A percentile compares a stretch with the other conserved stretches of the same genome.
These are phyloP conservation scores for Penicillium chermesinum DNA, from an alignment of 495 filamentous ascomycete species.

Conservation along the genomic window DNA sequence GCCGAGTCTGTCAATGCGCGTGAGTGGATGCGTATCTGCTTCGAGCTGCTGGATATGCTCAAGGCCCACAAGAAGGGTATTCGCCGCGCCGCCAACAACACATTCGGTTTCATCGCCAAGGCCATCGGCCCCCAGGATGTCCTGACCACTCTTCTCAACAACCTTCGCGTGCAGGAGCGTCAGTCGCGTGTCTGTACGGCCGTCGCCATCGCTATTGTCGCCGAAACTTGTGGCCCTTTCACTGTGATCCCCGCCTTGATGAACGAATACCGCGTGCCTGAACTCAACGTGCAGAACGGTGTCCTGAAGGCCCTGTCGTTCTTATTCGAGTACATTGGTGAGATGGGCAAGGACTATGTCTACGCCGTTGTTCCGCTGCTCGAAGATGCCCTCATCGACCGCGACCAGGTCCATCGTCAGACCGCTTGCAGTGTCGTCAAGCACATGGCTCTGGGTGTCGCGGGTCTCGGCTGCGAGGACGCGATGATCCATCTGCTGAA, in stretches of 20 bases:
- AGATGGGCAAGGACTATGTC: conserved; percentile 99
- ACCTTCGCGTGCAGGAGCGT: conserved; percentile 93
- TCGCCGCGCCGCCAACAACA: conserved; percentile 97
- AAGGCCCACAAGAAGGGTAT: conserved; percentile 99
- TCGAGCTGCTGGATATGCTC: conserved; percentile 97
- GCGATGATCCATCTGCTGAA: conserved; percentile 98
- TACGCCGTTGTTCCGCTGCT: conserved; percentile 97
- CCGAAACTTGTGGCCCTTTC: conserved; percentile 98
- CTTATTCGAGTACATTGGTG: conserved; percentile 98
- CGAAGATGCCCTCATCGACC: conserved; percentile 95
- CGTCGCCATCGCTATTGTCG: conserved; percentile 99
- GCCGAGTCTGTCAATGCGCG: conserved; percentile 93
- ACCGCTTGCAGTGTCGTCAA: conserved; percentile 95
- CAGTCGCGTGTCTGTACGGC: conserved; percentile 98
- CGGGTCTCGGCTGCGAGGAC: conserved; percentile 96
- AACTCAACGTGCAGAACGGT: conserved; percentile 98
- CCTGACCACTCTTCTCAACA: conserved; percentile 90
- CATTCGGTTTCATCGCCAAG: conserved; percentile 99
- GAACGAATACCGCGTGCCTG: conserved; percentile 99
- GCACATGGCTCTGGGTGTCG: conserved; percentile 92
- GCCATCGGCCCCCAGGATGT: conserved; percentile 98
- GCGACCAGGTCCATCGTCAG: conserved; percentile 97
- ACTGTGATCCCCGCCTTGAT: conserved; percentile 98
- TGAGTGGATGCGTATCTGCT: conserved; percentile 99
- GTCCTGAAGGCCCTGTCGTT: conserved; percentile 96